Percentiles rank a stretch among this genome's conserved stretches.
These are phyloP conservation scores for Ascobolus immersus DNA, from an alignment of 495 filamentous ascomycete genomes.

Conservation along the genomic window DNA sequence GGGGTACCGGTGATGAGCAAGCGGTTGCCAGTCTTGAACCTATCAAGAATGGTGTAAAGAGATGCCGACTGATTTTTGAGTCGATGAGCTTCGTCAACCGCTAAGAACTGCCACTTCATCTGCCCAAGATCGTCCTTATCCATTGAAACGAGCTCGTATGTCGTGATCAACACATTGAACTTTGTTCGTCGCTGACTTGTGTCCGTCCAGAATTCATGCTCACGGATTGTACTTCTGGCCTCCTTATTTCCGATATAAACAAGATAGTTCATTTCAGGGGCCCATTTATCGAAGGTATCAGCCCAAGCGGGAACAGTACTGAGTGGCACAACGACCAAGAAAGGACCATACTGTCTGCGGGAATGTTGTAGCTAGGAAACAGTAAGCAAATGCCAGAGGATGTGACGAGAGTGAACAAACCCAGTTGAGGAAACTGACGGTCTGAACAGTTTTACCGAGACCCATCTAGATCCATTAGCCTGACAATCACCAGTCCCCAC, in stretches of 20 bases:
- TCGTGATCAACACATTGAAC: constrained; percentile 86
- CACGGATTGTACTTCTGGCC: constrained; percentile 54
- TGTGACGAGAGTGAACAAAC: constrained; percentile 5
- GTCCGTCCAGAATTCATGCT: constrained; percentile 67
- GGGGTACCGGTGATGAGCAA: constrained; percentile 92
- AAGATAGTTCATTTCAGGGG: constrained; percentile 88
- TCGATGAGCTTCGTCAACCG: constrained; percentile 87
- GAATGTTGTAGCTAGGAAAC: constrained; percentile 49
- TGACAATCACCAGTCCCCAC: not conserved
- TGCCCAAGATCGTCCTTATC: constrained; percentile 54
- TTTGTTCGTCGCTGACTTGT: constrained; percentile 61
- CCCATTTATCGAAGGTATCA: constrained; percentile 91
- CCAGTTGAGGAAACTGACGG: constrained; percentile 87
- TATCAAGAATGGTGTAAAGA: constrained; percentile 58
- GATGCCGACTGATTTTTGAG: constrained; percentile 90
- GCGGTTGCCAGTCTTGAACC: constrained; percentile 59
- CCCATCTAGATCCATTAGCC: constrained; percentile 35
- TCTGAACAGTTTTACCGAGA: constrained; percentile 93
- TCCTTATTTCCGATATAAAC: constrained; percentile 76
- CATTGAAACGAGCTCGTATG: constrained; percentile 75
- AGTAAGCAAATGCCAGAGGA: constrained; percentile 2
- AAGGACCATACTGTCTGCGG: constrained; percentile 69
- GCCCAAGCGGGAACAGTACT: constrained; percentile 95
- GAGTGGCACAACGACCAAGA: constrained; percentile 80
- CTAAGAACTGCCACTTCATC: constrained; percentile 93